Conservation (phyloP, 371 early-diverging fungal species). For the Cokeromyces recurvatus region DNA sequence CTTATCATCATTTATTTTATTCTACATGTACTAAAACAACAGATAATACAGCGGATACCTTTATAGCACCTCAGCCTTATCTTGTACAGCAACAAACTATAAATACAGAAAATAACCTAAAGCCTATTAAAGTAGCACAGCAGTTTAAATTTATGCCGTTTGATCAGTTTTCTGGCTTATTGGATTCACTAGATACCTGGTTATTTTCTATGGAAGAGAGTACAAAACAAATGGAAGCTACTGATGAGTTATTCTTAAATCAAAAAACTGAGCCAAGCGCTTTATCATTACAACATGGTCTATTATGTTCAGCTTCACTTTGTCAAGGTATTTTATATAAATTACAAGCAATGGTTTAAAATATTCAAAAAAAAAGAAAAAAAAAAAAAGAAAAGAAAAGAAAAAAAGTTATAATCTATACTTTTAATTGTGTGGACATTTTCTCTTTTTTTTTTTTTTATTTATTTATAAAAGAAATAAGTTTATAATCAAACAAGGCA, state of each 20-base stretch:
- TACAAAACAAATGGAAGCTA: conserved; percentile 5
- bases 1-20: conserved; percentile 28
- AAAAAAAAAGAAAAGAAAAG: too few species aligned
- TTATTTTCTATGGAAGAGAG: conserved; percentile 16
- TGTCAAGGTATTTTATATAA: conserved; percentile 20
- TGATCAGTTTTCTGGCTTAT: conserved; percentile 23
- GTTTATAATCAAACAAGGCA: too few species aligned
- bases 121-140: conserved; percentile 33
- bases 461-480: too few species aligned
- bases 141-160: conserved; percentile 33
- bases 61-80: conserved; percentile 20
- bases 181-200: conserved; percentile 31
- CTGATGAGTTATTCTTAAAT: too few species aligned
- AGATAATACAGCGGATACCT: not conserved
- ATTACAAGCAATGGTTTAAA: conserved; percentile 5
- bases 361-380: not conserved
- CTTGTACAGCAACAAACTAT: not conserved
- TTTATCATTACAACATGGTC: conserved; percentile 46
- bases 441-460: too few species aligned
- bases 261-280: conserved; percentile 31
- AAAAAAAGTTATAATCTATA: too few species aligned
- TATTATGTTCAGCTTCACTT: conserved; percentile 41
- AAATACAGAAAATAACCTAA: not conserved
- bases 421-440: too few species aligned
- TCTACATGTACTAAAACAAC: not conserved